These are phyloP conservation scores for Macrocybe sp. DNA, from an alignment of 1,284 basidiomycete genomes.

Conservation along the genomic window DNA sequence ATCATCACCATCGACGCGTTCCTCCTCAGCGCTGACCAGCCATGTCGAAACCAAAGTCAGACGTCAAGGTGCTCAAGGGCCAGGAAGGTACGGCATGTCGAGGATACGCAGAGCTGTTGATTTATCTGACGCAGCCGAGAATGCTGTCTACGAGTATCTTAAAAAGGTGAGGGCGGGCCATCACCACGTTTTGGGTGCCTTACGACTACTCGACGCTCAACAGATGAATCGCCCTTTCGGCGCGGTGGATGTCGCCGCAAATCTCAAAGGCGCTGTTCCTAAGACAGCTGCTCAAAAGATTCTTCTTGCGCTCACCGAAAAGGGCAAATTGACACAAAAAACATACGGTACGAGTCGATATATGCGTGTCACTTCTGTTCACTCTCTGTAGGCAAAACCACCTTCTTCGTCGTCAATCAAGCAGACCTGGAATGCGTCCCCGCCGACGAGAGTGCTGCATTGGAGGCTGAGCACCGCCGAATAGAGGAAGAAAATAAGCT, in stretches of 20 bases:
- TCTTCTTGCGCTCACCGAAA: constrained; percentile 70
- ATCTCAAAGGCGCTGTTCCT: constrained; percentile 80
- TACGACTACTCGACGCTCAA: neutral
- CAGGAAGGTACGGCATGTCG: constrained; percentile 47
- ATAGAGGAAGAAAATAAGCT: constrained; percentile 60
- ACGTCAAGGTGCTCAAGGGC: constrained; percentile 62
- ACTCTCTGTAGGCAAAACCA: constrained; percentile 65
- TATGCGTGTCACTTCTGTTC: constrained; percentile 12
- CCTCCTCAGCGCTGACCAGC: constrained; percentile 31
- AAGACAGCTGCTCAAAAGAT: constrained; percentile 83
- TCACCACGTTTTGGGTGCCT: neutral
- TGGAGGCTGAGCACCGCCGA: constrained; percentile 50
- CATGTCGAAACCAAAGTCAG: constrained; percentile 43
- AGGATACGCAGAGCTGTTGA: neutral
- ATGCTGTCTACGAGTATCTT: constrained; percentile 68
- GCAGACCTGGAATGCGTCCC: constrained; percentile 57
- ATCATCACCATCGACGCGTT: neutral
- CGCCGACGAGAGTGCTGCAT: constrained; percentile 47
- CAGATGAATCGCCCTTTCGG: constrained; percentile 76
- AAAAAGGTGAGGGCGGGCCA: constrained; percentile 43
- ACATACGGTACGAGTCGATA: constrained; percentile 54
- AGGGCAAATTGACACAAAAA: constrained; percentile 71
- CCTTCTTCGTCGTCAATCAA: constrained; percentile 78
- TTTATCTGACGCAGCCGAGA: constrained; percentile 50
- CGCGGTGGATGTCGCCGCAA: constrained; percentile 83